A percentile compares a stretch with the other conserved stretches of the same genome.
phyloP scores from a whole-genome alignment of 148 eudicot genomes.

The Rhododendron kiyosumense region DNA sequence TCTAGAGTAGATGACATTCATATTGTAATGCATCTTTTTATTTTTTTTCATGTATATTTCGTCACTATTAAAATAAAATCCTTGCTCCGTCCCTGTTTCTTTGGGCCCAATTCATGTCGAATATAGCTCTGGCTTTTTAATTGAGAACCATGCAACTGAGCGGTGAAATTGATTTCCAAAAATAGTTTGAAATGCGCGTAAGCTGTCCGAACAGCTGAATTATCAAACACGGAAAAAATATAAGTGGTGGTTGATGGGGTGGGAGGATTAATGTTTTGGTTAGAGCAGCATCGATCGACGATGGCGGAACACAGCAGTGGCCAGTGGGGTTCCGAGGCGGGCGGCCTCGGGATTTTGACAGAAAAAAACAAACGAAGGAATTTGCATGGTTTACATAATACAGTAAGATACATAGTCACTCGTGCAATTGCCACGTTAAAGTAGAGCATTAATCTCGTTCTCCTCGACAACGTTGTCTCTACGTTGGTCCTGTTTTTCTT shows the following conservation, averaged over 20 bases:
- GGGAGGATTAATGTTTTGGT: background rate
- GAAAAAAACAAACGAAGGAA: background rate
- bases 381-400: background rate
- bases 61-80: too few relatives aligned
- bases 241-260: background rate
- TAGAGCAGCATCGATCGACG: background rate
- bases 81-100: too few relatives aligned
- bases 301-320: constrained; percentile 19
- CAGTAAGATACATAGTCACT: background rate
- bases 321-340: constrained; percentile 11
- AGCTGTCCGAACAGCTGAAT: too few relatives aligned
- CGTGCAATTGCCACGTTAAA: constrained; percentile 19
- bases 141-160: too few relatives aligned
- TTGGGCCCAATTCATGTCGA: too few relatives aligned
- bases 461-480: constrained; percentile 21
- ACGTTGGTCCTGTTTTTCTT: background rate
- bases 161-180: too few relatives aligned
- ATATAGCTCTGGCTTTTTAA: too few relatives aligned
- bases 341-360: background rate
- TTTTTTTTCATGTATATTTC: too few relatives aligned
- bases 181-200: background rate
- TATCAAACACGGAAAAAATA: too few relatives aligned
- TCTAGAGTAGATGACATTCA: too few relatives aligned
- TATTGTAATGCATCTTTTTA: too few relatives aligned
- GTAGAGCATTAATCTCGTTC: constrained; percentile 18